Percentiles rank a stretch among this genome's conserved stretches.
Conservation (phyloP, 2,329 filamentous ascomycete species). For the Geosmithia flava region DNA sequence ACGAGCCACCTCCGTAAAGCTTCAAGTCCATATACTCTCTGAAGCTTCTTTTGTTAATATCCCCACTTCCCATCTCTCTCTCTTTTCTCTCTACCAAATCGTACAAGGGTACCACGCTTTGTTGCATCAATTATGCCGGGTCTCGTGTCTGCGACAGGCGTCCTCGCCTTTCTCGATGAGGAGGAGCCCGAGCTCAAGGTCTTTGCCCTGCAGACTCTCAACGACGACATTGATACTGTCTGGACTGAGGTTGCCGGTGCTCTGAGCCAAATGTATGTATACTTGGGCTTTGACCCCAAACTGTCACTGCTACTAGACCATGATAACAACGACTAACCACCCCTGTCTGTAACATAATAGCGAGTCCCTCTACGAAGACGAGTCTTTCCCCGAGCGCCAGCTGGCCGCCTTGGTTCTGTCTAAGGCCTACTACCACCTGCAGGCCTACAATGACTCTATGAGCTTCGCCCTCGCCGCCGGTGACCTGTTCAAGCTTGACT, state of each 20-base stretch:
- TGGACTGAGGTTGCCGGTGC: slow-evolving; percentile 95
- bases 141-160: slow-evolving; percentile 84
- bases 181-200: slow-evolving; percentile 89
- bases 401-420: slow-evolving; percentile 88
- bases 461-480: slow-evolving; percentile 91
- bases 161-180: slow-evolving; percentile 90
- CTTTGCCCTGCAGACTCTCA: slow-evolving; percentile 89
- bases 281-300: not conserved
- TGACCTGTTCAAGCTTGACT: slow-evolving; percentile 86
- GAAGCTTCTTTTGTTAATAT: not conserved
- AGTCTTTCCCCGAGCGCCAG: slow-evolving; percentile 83
- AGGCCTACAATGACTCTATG: slow-evolving; percentile 99
- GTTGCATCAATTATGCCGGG: slow-evolving; percentile 56
- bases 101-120: not conserved
- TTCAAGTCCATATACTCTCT: not conserved
- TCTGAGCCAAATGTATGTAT: slow-evolving; percentile 73
- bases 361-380: slow-evolving; percentile 95
- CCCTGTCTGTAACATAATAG: slow-evolving; percentile 30
- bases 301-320: not conserved
- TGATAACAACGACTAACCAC: slow-evolving; percentile 1
- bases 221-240: slow-evolving; percentile 90
- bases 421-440: slow-evolving; percentile 97
- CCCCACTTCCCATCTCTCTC: not conserved
- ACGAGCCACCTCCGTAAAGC: not conserved
- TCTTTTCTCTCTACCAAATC: not conserved